Conservation (phyloP, 164 flowering plant genomes). For the Vitis amurensis region DNA sequence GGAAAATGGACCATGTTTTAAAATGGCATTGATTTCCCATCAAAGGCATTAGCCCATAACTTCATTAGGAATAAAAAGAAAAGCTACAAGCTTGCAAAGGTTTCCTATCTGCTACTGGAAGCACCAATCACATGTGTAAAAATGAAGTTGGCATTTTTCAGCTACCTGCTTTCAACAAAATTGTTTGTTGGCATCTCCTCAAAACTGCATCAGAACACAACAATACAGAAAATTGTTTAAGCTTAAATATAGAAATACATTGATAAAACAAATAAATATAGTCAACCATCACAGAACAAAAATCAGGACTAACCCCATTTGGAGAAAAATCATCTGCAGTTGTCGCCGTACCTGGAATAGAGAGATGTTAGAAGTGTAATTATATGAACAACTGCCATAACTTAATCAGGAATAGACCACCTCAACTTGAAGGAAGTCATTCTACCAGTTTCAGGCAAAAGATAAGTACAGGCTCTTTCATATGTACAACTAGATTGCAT, state of each 20-base stretch:
- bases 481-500: too few species aligned
- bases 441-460: too few species aligned
- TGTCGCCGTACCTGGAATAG: conserved; percentile 69
- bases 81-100: too few species aligned
- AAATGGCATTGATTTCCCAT: too few species aligned
- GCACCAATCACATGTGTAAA: background rate
- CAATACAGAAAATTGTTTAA: conserved; percentile 4
- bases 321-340: conserved; percentile 70
- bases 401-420: background rate
- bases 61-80: too few species aligned
- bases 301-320: conserved; percentile 72
- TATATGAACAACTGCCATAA: background rate
- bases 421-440: too few species aligned
- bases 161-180: conserved; percentile 90
- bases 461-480: too few species aligned
- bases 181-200: conserved; percentile 98
- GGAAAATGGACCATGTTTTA: background rate
- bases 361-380: background rate
- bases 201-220: conserved; percentile 53
- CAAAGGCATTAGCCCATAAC: too few species aligned
- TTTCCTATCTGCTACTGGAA: too few species aligned
- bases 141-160: background rate
- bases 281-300: background rate
- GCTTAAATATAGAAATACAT: background rate
- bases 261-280: background rate